Percentiles rank a stretch among this genome's conserved stretches.
phyloP scores from a whole-genome alignment of 441 rosid genomes.

The Kokia cookei region DNA sequence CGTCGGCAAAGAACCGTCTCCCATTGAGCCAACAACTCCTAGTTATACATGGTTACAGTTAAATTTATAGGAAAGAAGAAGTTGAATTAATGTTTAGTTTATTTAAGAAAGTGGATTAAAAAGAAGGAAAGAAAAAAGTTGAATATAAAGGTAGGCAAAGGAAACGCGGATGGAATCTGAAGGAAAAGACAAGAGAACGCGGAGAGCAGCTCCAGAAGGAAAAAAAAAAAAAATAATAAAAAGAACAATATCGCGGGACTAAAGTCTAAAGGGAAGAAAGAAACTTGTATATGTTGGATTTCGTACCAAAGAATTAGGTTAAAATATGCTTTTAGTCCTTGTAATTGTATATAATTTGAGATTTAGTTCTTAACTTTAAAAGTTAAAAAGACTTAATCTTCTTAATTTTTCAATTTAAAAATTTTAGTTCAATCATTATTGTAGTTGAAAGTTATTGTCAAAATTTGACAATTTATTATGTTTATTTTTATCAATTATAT shows the following conservation, averaged over 20 bases:
- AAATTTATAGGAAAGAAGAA: background rate
- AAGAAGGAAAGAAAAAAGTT: background rate
- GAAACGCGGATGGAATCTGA: slow-evolving; percentile 52
- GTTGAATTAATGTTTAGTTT: slow-evolving; percentile 4
- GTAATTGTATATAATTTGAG: too few relatives aligned
- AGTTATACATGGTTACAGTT: background rate
- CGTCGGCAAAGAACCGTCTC: slow-evolving; percentile 24
- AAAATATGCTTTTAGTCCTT: too few relatives aligned
- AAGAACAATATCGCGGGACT: slow-evolving; percentile 20
- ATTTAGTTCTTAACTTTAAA: too few relatives aligned
- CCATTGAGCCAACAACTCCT: slow-evolving; percentile 26
- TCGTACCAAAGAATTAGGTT: background rate
- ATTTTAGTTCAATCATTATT: too few relatives aligned
- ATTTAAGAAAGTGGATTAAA: background rate
- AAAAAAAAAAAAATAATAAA: background rate
- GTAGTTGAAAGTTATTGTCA: too few relatives aligned
- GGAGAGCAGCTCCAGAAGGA: slow-evolving; percentile 15
- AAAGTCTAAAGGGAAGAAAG: background rate
- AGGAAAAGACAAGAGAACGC: slow-evolving; percentile 42
- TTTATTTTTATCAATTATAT: too few relatives aligned
- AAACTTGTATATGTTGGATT: background rate
- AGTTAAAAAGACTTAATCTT: too few relatives aligned
- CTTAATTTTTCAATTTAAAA: too few relatives aligned
- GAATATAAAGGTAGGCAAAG: background rate
- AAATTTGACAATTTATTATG: too few relatives aligned